Evolutionary conservation across 441 rosid species (phyloP).

Genomic region (Populus tomentosa): DNA sequence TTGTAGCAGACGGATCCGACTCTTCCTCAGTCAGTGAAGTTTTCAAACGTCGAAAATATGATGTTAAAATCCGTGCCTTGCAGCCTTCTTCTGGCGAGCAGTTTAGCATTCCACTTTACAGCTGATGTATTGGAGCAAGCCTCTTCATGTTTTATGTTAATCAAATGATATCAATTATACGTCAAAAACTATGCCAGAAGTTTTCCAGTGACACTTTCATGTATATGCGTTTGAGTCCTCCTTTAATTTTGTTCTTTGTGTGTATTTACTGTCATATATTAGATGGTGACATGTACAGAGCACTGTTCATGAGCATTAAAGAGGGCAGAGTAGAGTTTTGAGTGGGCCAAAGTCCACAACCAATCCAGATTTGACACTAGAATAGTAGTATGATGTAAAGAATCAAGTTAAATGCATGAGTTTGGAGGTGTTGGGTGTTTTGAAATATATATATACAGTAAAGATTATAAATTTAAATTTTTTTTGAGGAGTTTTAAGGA

Average conservation of each 20-base stretch:
- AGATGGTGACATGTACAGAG: slow-evolving; percentile 19
- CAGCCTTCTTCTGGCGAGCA: slow-evolving; percentile 64
- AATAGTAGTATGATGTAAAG: slow-evolving; percentile 6
- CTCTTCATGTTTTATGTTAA: slow-evolving; percentile 4
- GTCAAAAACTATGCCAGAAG: slow-evolving; percentile 4
- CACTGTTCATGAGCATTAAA: slow-evolving; percentile 2
- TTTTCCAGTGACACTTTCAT: slow-evolving; percentile 19
- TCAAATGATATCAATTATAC: neutral
- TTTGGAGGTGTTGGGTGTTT: neutral
- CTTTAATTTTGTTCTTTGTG: neutral
- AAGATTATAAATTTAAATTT: no score
- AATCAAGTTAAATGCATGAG: neutral
- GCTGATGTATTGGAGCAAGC: slow-evolving; percentile 15
- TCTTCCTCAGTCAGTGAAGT: slow-evolving; percentile 34
- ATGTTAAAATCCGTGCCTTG: slow-evolving; percentile 72
- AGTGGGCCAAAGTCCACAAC: slow-evolving; percentile 4
- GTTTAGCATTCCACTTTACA: slow-evolving; percentile 30
- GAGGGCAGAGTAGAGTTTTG: slow-evolving; percentile 10
- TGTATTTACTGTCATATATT: neutral
- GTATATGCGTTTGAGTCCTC: slow-evolving; percentile 16
- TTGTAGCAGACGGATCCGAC: slow-evolving; percentile 45
- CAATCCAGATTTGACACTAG: slow-evolving; percentile 5
- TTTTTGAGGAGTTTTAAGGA: no score
- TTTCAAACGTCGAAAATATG: slow-evolving; percentile 45
- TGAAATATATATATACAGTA: no score